phyloP scores from a whole-genome alignment of 2,329 filamentous ascomycete genomes.

The Fusarium sp. region DNA sequence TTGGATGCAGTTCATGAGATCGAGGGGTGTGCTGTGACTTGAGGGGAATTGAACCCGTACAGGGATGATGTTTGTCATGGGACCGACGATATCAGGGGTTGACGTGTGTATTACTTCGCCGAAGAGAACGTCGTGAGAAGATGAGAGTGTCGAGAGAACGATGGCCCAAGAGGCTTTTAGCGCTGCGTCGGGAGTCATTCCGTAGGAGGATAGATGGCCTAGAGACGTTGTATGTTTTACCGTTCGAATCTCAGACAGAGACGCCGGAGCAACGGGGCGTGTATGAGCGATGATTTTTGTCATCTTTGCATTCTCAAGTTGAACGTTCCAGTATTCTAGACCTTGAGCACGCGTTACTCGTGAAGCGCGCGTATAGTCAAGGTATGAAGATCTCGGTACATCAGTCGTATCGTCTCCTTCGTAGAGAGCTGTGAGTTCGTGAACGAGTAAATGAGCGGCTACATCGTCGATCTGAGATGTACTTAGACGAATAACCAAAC shows the following conservation, averaged over 20 bases:
- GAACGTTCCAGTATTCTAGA: constrained; percentile 56
- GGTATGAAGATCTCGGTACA: constrained; percentile 55
- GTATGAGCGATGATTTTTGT: constrained; percentile 57
- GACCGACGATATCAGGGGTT: constrained; percentile 59
- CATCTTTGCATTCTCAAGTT: constrained; percentile 58
- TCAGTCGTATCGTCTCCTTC: constrained; percentile 42
- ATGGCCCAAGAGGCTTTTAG: constrained; percentile 68
- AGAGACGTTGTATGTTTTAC: constrained; percentile 53
- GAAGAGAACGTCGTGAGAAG: constrained; percentile 63
- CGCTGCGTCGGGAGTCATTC: constrained; percentile 61
- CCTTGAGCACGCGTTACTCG: constrained; percentile 52
- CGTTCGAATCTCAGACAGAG: constrained; percentile 49
- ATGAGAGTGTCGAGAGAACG: constrained; percentile 61
- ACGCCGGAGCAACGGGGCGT: constrained; percentile 52
- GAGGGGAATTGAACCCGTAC: constrained; percentile 60
- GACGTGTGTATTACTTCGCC: constrained; percentile 62
- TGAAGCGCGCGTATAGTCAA: constrained; percentile 57
- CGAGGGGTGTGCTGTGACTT: constrained; percentile 56
- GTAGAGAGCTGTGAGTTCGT: constrained; percentile 60
- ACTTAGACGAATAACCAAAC: constrained; percentile 59
- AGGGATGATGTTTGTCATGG: constrained; percentile 58
- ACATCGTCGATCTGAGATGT: constrained; percentile 61
- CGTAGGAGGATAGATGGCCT: constrained; percentile 54
- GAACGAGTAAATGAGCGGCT: constrained; percentile 57
- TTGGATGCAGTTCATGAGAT: constrained; percentile 60